Evolutionary conservation across 768 basidiomycete species (phyloP), one percentile per base, ranked within the genome.

Genomic region (Ephemerocybe angulata): DNA sequence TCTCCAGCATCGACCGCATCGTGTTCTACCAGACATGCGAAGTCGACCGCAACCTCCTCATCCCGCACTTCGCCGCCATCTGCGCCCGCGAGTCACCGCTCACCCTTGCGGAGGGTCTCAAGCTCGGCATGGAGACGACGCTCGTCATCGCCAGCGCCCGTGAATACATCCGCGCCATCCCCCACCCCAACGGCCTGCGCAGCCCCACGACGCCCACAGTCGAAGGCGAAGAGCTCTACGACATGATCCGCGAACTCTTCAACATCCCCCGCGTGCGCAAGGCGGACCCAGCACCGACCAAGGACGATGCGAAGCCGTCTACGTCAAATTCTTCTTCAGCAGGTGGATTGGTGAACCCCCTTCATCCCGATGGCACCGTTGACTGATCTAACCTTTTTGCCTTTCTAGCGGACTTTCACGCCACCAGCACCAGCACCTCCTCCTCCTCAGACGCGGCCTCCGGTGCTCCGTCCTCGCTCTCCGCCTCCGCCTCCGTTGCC

Each of bases 51-150:
- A 67, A 70, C 5, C 66, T 83, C 15, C 73, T 88, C 21, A 63
- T 84, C 3, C 76, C 78, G 0, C 70, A 78, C 0, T 89, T 87
- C 50, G 72, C 76, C 19, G 62, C 70, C 0, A 70, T 89, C 0
- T 82, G 82, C 46, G 70, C 70, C 11, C 80, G 84, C 3, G 71
- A 75, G 0, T 75, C 74, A 1, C 76, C 85, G 0, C 72, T 85
- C 15, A 73, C 72, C 0, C 67, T 79, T 1, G 73, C 73, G 10
- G 90, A 89, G 54, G 84, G 80, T 33, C 64, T 69, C 3, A 68
- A 70, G 30, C 70, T 91, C n/a, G 83, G 84, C 60, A 44, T 83
- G 62, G 79, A 84, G 33, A 83, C 82, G 0, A 72, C 81, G 0
- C 64, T 86, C 1, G 74, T 66, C 29, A 70, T 88, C 17, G 81